Base-by-base conservation (phyloP, 2,329 filamentous ascomycete genomes). In the Aspergillus pseudonomiae region DNA sequence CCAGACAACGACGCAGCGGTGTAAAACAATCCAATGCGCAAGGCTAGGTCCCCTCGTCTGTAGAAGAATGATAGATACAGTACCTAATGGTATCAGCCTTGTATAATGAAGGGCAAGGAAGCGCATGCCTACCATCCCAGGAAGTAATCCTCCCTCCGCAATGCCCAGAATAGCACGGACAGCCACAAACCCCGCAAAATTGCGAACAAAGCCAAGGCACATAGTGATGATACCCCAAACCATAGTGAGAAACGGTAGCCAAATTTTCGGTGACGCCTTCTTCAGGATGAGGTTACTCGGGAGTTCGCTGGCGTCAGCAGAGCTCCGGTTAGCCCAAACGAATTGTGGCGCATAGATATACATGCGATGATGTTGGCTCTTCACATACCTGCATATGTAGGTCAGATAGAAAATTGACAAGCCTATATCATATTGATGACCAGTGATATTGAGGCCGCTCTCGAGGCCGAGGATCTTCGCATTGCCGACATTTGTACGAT, bases 401-500 rank as follows among this genome's bases (percentile, higher is more conserved):
- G 72, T 75, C 4, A 86, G 85, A 74, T 90, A 91, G 70, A 88
- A 91, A 1, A 89, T 85, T 14, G 86, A 83, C 34, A 91, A 78
- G 1, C 88, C 88, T 48, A 86, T 84, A 55, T 88, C 85, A 74
- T 90, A 91, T 71, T 91, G 86, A 60, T 82, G 77, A 62, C 88
- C 85, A 6, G 78, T 84, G 66, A 92, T 86, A 52, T 78, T 72
- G 2, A 90, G 74, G 69, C 88, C 85, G 1, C 78, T 67, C 68
- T 89, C 85, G 16, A 92, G 80, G 0, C 86, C 85, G 58, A 89
- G 82, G 10, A 91, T 86, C 65, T 87, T 87, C 28, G 89, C 89
- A 70, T 91, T 91, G 43, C 89, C 89, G 43, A 91, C 87, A 72
- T 91, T 92, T n/a, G 89, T 90, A 48, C 90, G 84, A 74, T 91